These are phyloP conservation scores for Nyssa sinensis DNA, from an alignment of 148 eudicot species.

Conservation along the genomic window DNA sequence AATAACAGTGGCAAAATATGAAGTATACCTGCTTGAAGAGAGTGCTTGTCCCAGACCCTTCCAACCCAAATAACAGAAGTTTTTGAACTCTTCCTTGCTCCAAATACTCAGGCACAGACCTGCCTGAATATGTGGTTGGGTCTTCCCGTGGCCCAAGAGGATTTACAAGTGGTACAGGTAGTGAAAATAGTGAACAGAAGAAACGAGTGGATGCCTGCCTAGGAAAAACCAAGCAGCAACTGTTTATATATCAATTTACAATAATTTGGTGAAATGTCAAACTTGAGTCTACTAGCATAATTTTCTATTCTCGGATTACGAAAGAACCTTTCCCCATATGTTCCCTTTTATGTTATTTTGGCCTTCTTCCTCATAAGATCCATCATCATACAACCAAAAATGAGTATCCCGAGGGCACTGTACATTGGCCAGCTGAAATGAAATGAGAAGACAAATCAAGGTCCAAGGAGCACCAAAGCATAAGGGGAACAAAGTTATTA, in stretches of 20 bases:
- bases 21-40: slow-evolving; percentile 44
- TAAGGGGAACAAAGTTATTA: not conserved
- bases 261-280: not conserved
- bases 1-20: not conserved
- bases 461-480: not conserved
- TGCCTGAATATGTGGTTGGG: slow-evolving; percentile 19
- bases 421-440: slow-evolving; percentile 37
- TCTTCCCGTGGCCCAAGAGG: slow-evolving; percentile 25
- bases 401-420: slow-evolving; percentile 40
- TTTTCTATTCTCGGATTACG: not conserved
- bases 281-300: not conserved
- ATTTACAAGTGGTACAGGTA: slow-evolving; percentile 36
- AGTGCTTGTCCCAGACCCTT: slow-evolving; percentile 48
- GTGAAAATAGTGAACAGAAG: slow-evolving; percentile 33
- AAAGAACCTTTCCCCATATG: slow-evolving; percentile 47
- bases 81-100: slow-evolving; percentile 31
- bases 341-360: slow-evolving; percentile 45
- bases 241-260: not conserved
- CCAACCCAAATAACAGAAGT: slow-evolving; percentile 36
- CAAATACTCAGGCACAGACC: slow-evolving; percentile 29
- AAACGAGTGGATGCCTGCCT: slow-evolving; percentile 48
- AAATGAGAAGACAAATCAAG: not conserved
- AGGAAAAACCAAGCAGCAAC: slow-evolving; percentile 22
- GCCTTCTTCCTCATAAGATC: slow-evolving; percentile 48
- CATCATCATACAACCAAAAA: slow-evolving; percentile 47